Evolutionary conservation across 805 yeast genomes (phyloP), one percentile per base, ranked within the genome.

Genomic region (Starmerella khaoyaiensis): DNA sequence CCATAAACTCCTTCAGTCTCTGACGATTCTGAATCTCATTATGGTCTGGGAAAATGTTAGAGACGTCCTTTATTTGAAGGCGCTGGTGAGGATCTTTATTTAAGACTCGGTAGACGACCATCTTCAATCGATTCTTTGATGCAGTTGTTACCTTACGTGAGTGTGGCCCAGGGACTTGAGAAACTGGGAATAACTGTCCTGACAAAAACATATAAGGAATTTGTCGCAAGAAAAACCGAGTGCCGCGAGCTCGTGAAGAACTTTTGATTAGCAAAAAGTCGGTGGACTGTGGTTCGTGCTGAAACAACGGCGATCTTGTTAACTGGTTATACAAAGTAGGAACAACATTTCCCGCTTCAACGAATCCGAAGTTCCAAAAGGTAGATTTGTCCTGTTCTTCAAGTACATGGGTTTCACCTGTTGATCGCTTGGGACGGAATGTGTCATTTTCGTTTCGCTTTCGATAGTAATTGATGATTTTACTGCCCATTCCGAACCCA

Each of bases 331-430:
- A 90, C 32, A 87, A 61, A 0, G 98, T 81, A 1, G 97, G 97
- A 3, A 86, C 95, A 38, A 83, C 73, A 49, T 79, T 82, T 2
- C 98, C 98, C 3, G 84, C 81, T 31, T 83, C 94, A 6, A 90
- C 97, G 61, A 79, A 81, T 1, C 98, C 98, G 62, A 84, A 90
- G 57, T 86, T 90, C 97, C 98, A 90, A 56, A 90, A 90, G 10
- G 98, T 96, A 6, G 94, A 81, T 50, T 93, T 70, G 59, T 90
- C 98, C 55, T 86, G 94, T 1, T 82, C 81, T n/a, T 95, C 96
- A 25, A 90, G 64, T 3, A 90, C 94, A 59, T 81, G 90, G 0
- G 97, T 90, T 56, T 90, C 98, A 31, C 98, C 98, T 28, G 84
- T 68, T 1, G 82, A 71, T 20, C 84, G 64, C 52, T 86, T 87